Evolutionary conservation across 1,284 basidiomycete genomes (phyloP).

Genomic region (Waitea zeae): DNA sequence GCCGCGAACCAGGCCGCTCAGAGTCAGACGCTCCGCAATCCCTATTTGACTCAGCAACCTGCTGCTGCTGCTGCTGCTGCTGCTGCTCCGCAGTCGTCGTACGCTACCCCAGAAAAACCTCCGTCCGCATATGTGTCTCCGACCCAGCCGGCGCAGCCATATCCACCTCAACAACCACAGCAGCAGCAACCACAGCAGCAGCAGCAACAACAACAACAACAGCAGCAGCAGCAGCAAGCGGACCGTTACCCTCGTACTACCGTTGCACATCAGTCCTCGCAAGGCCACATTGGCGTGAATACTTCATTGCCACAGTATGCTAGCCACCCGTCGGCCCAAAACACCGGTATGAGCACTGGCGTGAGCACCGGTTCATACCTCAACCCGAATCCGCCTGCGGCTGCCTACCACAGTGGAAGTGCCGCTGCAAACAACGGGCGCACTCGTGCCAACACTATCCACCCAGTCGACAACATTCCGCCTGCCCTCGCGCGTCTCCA

Average conservation of each 20-base stretch:
- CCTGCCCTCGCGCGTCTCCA: slow-evolving; percentile 79
- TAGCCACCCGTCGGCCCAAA: slow-evolving; percentile 16
- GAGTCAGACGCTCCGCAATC: slow-evolving; percentile 50
- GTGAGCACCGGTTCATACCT: slow-evolving; percentile 15
- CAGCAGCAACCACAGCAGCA: background rate
- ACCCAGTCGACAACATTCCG: slow-evolving; percentile 76
- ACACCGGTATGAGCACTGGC: too few relatives aligned
- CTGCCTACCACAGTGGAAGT: slow-evolving; percentile 41
- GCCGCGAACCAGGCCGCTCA: slow-evolving; percentile 51
- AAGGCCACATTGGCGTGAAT: slow-evolving; percentile 25
- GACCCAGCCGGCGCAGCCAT: slow-evolving; percentile 8
- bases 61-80: slow-evolving; percentile 15
- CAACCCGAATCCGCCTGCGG: slow-evolving; percentile 37
- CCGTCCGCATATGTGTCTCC: slow-evolving; percentile 9
- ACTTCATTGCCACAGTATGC: slow-evolving; percentile 25
- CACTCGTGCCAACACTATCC: slow-evolving; percentile 78
- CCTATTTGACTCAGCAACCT: slow-evolving; percentile 38
- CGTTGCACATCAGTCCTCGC: slow-evolving; percentile 29
- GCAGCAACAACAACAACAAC: slow-evolving; percentile 8
- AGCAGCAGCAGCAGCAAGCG: slow-evolving; percentile 16
- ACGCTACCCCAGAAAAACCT: slow-evolving; percentile 1
- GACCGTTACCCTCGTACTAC: slow-evolving; percentile 11
- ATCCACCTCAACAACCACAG: slow-evolving; percentile 14
- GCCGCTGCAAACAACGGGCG: slow-evolving; percentile 25
- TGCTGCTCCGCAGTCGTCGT: background rate